A percentile compares a stretch with the other conserved stretches of the same genome.
These are phyloP conservation scores for Exophiala alcalophila DNA, from an alignment of 2,329 filamentous ascomycete genomes.

Conservation along the genomic window DNA sequence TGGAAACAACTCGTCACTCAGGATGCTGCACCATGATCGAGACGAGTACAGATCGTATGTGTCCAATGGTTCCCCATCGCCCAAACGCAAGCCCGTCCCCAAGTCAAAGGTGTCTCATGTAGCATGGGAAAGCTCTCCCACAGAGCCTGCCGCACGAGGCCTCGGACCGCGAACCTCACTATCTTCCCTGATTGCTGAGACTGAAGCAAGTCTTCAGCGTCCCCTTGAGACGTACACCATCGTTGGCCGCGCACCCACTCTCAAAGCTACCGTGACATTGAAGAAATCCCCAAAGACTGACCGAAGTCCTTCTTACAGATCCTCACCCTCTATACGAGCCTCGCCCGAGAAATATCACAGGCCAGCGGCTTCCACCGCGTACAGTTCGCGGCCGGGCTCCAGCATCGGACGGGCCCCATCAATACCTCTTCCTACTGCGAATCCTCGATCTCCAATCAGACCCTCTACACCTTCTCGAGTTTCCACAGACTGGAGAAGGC, in stretches of 20 bases:
- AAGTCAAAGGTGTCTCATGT: constrained; percentile 21
- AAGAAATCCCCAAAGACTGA: constrained; percentile 28
- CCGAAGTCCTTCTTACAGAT: constrained; percentile 32
- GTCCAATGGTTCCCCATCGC: constrained; percentile 15
- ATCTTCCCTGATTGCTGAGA: constrained; percentile 25
- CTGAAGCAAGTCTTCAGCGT: constrained; percentile 20
- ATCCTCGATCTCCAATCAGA: constrained; percentile 45
- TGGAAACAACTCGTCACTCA: constrained; percentile 43
- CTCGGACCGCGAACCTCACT: constrained; percentile 24
- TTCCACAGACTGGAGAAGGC: constrained; percentile 61
- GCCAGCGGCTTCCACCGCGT: constrained; percentile 35
- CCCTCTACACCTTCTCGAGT: constrained; percentile 55
- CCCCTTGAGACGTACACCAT: constrained; percentile 19
- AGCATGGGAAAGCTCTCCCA: constrained; percentile 23
- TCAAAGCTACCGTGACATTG: constrained; percentile 30
- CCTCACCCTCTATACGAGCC: constrained; percentile 29
- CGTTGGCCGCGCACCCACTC: constrained; percentile 25
- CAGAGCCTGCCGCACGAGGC: constrained; percentile 9
- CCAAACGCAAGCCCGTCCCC: constrained; percentile 28
- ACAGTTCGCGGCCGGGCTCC: constrained; percentile 41
- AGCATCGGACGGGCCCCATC: constrained; percentile 42
- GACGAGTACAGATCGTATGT: constrained; percentile 43
- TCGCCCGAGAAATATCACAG: constrained; percentile 34
- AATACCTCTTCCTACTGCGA: constrained; percentile 41
- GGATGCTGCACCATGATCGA: constrained; percentile 43